Base-by-base conservation (phyloP, 2,329 filamentous ascomycete species). In the Pseudopyricularia cyperi region DNA sequence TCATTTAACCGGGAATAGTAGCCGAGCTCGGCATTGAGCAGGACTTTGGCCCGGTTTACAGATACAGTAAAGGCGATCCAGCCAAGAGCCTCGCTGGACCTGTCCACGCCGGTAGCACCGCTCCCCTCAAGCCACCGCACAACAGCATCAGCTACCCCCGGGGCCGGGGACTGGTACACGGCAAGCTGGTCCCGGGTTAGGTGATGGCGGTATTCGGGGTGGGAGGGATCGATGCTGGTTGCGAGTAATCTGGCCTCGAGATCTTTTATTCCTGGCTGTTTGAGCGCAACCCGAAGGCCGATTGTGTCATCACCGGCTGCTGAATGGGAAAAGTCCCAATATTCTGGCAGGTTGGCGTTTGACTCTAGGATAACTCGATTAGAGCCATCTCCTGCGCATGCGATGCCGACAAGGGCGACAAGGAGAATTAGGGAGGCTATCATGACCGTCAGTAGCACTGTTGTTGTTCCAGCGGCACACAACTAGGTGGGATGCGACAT, bases 21-120 rank as follows among this genome's bases (percentile, higher is more conserved):
- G 4, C 60, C 61, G 33, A 76, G 57, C 9, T 66, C 62, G 48
- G 69, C 68, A 12, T 68, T 59, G 44, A 77, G 65, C 2, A 76
- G 62, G 4, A 59, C 56, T 53, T 71, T 66, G 2, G 68, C 67
- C 12, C 64, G 55, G 14, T 59, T 55, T 8, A 70, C 70, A 0
- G 71, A 71, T 1, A 68, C 64, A 37, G 66, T 64, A 47, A 74
- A 66, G 48, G 65, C 63, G 52, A 77, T 59, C 64, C 71, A 71
- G 22, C 66, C 65, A 26, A 68, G 62, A 1, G 58, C 55, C 56
- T 19, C 66, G 58, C 5, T 56, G 55, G 24, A 24, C 44, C 44
- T 47, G 8, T 47, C 28, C 19, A 42, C 17, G 11, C 26, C 15
- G 7, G 33, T 28, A 22, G 76, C 62, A 5, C 65, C 68, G 39